phyloP scores from a whole-genome alignment of 345 rosid genomes.

The Conringia planisiliqua region DNA sequence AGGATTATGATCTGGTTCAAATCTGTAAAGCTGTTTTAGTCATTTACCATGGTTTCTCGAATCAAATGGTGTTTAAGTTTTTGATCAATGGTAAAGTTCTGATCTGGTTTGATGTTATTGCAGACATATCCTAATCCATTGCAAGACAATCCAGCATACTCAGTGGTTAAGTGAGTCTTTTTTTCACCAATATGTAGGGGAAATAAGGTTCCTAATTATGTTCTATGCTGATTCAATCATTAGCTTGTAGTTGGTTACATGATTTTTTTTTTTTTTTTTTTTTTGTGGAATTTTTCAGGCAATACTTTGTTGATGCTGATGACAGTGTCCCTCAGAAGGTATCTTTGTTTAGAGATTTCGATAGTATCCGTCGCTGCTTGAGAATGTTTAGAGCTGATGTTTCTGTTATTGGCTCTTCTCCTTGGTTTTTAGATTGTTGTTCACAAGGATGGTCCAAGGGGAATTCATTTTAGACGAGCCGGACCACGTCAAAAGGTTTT shows the following conservation, averaged over 20 bases:
- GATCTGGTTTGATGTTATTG: background rate
- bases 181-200: background rate
- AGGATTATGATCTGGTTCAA: background rate
- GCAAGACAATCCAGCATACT: slow-evolving; percentile 85
- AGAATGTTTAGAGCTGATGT: background rate
- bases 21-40: background rate
- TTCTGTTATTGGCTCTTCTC: slow-evolving; percentile 1
- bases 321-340: slow-evolving; percentile 72
- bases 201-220: background rate
- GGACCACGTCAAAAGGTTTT: slow-evolving; percentile 87
- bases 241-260: background rate
- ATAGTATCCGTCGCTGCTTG: background rate
- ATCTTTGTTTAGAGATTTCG: background rate
- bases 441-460: slow-evolving; percentile 69
- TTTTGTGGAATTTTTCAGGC: slow-evolving; percentile 42
- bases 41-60: background rate
- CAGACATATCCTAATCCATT: slow-evolving; percentile 77
- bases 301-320: slow-evolving; percentile 83
- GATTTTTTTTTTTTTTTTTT: background rate
- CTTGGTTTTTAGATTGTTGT: slow-evolving; percentile 53
- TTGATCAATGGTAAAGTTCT: background rate
- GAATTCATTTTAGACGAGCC: slow-evolving; percentile 80
- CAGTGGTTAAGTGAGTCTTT: slow-evolving; percentile 74
- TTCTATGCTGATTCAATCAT: background rate
- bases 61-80: background rate